These are phyloP conservation scores for Alternaria novae-zelandiae DNA, from an alignment of 2,329 filamentous ascomycete species.

Conservation along the genomic window DNA sequence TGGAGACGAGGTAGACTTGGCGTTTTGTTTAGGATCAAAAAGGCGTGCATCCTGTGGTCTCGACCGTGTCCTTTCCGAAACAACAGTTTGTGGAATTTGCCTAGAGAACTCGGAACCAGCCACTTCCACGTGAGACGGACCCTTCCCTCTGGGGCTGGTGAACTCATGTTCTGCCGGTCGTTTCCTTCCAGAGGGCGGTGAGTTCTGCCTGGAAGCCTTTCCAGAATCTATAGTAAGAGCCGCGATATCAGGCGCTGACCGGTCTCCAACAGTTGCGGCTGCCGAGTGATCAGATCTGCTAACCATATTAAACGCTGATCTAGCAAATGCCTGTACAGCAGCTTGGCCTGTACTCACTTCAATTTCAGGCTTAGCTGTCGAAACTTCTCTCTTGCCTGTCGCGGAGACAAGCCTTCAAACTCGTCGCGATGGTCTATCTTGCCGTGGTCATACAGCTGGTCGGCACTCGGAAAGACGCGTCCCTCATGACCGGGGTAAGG, in stretches of 20 bases:
- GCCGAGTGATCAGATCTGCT: slow-evolving; percentile 33
- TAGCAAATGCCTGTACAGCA: neutral
- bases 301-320: slow-evolving; percentile 7
- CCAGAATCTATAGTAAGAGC: slow-evolving; percentile 33
- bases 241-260: slow-evolving; percentile 40
- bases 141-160: slow-evolving; percentile 33
- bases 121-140: slow-evolving; percentile 26
- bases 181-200: slow-evolving; percentile 35
- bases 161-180: slow-evolving; percentile 38
- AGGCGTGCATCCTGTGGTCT: slow-evolving; percentile 28
- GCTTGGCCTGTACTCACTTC: slow-evolving; percentile 14
- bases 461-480: slow-evolving; percentile 35
- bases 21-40: slow-evolving; percentile 26
- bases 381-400: slow-evolving; percentile 30
- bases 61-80: slow-evolving; percentile 20
- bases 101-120: slow-evolving; percentile 36
- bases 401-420: slow-evolving; percentile 24
- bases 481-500: slow-evolving; percentile 37
- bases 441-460: slow-evolving; percentile 36
- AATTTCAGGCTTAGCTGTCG: slow-evolving; percentile 28
- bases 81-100: slow-evolving; percentile 22
- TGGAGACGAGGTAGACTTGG: slow-evolving; percentile 20
- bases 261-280: slow-evolving; percentile 34
- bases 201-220: slow-evolving; percentile 26
- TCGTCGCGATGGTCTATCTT: slow-evolving; percentile 33